A percentile compares a stretch with the other conserved stretches of the same genome.
Conservation (phyloP, 106 monocot genomes). For the Dioscorea zingiberensis region DNA sequence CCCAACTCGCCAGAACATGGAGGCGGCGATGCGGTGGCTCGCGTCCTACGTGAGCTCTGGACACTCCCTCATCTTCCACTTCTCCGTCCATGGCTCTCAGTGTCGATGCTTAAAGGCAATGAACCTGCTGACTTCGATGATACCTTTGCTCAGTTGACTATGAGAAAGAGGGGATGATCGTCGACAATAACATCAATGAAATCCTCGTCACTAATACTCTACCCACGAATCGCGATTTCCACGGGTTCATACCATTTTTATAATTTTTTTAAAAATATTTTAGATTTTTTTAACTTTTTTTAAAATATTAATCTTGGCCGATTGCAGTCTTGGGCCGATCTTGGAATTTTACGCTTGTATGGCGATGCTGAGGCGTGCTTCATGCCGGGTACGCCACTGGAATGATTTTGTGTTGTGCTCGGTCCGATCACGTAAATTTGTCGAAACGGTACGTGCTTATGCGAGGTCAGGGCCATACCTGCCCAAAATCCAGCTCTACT, state of each 20-base stretch:
- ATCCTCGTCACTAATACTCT: conserved; percentile 67
- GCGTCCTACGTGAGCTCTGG: conserved; percentile 38
- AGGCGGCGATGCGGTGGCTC: conserved; percentile 74
- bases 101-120: conserved; percentile 34
- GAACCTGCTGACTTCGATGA: conserved; percentile 76
- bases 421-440: no score
- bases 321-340: no score
- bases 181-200: conserved; percentile 75
- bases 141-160: conserved; percentile 82
- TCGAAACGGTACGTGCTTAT: no score
- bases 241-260: conserved; percentile 75
- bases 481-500: no score
- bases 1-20: conserved; percentile 67
- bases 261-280: no score
- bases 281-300: no score
- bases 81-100: conserved; percentile 84
- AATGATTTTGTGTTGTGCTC: no score
- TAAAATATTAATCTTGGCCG: no score
- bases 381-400: no score
- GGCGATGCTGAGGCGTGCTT: no score
- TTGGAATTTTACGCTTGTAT: no score
- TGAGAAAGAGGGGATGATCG: conserved; percentile 53
- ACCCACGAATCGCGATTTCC: conserved; percentile 29
- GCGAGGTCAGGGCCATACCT: no score
- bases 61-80: conserved; percentile 89